These are phyloP conservation scores for Cardiospermum halicacabum DNA, from an alignment of 345 rosid species.

Conservation along the genomic window DNA sequence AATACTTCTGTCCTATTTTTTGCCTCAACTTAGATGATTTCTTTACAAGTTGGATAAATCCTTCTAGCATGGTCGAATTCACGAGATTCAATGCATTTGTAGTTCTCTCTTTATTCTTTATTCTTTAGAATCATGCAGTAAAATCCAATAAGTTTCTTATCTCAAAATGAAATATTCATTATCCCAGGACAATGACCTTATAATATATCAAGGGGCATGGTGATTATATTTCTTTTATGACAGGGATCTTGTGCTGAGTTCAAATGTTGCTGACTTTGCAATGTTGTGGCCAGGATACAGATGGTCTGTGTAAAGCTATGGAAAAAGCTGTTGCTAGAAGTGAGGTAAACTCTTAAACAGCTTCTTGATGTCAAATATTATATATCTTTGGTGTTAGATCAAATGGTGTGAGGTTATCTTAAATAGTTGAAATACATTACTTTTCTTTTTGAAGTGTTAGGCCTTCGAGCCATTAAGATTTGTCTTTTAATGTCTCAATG, in stretches of 20 bases:
- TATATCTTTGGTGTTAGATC: neutral
- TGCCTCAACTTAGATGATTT: neutral
- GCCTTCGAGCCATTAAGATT: neutral
- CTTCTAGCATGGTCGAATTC: neutral
- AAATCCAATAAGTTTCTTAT: constrained; percentile 7
- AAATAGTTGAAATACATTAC: too few relatives aligned
- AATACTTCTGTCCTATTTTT: neutral
- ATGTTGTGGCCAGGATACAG: constrained; percentile 77
- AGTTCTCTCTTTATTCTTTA: neutral
- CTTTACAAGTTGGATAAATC: neutral
- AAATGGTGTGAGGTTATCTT: too few relatives aligned
- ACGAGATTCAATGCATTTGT: neutral
- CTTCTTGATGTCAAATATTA: neutral
- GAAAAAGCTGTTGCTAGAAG: constrained; percentile 48
- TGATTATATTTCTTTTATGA: constrained; percentile 49
- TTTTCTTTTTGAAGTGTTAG: neutral
- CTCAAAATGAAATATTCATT: constrained; percentile 11
- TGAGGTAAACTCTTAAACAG: constrained; percentile 51
- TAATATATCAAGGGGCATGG: constrained; percentile 49
- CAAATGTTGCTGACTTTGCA: constrained; percentile 74
- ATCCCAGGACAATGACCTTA: constrained; percentile 26
- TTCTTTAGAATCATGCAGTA: neutral
- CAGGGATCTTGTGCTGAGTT: constrained; percentile 59
- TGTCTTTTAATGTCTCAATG: neutral
- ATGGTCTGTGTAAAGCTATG: constrained; percentile 55